Evolutionary conservation across 805 yeast genomes (phyloP).

Genomic region (Candida verbasci): DNA sequence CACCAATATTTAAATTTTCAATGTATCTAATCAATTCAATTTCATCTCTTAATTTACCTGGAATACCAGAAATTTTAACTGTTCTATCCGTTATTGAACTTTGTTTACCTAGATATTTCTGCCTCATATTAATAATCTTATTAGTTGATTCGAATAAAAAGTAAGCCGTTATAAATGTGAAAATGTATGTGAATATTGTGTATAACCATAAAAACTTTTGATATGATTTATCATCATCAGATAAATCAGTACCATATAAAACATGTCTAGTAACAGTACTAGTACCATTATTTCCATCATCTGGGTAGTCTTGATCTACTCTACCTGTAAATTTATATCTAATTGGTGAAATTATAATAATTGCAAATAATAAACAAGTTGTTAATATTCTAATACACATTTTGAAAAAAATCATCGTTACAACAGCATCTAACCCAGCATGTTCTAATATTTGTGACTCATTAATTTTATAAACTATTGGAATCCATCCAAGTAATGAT

Average conservation of each 20-base stretch:
- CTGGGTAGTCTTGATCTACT: conserved; percentile 19
- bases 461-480: conserved; percentile 54
- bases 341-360: conserved; percentile 76
- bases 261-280: not conserved
- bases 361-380: conserved; percentile 64
- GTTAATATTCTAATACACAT: conserved; percentile 73
- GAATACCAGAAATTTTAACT: conserved; percentile 82
- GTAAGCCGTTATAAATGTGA: conserved; percentile 63
- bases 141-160: conserved; percentile 66
- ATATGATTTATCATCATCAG: conserved; percentile 30
- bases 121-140: conserved; percentile 73
- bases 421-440: conserved; percentile 94
- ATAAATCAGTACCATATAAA: conserved; percentile 10
- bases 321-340: conserved; percentile 79
- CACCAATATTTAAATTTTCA: conserved; percentile 74
- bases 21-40: conserved; percentile 68
- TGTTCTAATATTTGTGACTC: conserved; percentile 79
- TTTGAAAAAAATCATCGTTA: conserved; percentile 83
- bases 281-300: conserved; percentile 6
- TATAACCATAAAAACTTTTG: conserved; percentile 77
- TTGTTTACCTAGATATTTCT: conserved; percentile 76
- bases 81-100: conserved; percentile 90
- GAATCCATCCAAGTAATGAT: conserved; percentile 79
- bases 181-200: conserved; percentile 79
- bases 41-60: conserved; percentile 72